Conservation (phyloP, 2,329 filamentous ascomycete species). For the Colletotrichum sp. region DNA sequence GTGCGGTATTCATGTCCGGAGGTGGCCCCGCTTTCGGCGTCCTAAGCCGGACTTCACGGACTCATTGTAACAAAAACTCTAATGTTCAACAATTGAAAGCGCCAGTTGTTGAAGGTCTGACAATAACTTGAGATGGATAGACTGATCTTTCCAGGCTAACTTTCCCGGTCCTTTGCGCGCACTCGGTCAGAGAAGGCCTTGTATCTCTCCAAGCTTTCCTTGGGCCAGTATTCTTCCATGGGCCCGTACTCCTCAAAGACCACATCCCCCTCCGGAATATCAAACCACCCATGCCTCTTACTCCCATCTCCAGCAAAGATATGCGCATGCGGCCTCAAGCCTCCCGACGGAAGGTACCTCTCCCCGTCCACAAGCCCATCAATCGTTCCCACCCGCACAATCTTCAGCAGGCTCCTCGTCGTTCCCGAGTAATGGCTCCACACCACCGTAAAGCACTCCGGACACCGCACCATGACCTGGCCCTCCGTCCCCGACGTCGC, state of each 20-base stretch:
- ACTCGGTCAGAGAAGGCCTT: neutral
- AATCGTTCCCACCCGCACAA: neutral
- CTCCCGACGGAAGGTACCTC: neutral
- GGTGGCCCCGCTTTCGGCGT: neutral
- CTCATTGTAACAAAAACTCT: neutral
- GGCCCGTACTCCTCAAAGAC: neutral
- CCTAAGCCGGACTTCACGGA: neutral
- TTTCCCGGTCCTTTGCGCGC: accelerated
- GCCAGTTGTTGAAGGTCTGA: too few relatives aligned
- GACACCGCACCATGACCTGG: neutral
- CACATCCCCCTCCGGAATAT: neutral
- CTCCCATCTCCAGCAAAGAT: neutral
- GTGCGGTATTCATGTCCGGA: neutral
- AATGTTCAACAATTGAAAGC: neutral
- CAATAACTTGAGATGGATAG: too few relatives aligned
- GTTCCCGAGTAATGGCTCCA: neutral
- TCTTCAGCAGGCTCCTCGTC: neutral
- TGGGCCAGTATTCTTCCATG: neutral
- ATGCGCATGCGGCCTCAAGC: neutral
- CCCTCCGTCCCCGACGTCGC: neutral
- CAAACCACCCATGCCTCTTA: neutral
- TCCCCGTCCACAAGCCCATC: neutral
- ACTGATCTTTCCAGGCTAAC: neutral
- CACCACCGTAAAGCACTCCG: neutral
- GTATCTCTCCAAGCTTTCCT: neutral